Evolutionary conservation across 257 asterid species (phyloP).

Genomic region (Petunia axillaris): DNA sequence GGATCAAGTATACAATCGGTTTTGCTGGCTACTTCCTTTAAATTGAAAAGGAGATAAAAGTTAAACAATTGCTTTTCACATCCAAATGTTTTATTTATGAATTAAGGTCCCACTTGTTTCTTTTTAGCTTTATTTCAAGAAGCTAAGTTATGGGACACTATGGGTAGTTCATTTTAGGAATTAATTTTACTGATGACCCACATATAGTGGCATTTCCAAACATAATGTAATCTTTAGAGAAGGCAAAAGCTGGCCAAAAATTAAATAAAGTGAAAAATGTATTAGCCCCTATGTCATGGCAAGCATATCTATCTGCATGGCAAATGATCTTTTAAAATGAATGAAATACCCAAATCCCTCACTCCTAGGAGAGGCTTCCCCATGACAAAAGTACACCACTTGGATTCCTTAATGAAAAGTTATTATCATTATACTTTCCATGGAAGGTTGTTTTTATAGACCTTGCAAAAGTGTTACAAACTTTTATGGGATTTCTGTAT

Average conservation of each 20-base stretch:
- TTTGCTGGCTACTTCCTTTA: background rate
- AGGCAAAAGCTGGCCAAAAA: slow-evolving; percentile 46
- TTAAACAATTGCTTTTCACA: slow-evolving; percentile 14
- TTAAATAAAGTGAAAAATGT: slow-evolving; percentile 18
- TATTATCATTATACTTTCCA: slow-evolving; percentile 65
- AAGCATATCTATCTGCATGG: slow-evolving; percentile 19
- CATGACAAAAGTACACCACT: slow-evolving; percentile 59
- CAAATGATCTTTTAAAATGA: slow-evolving; percentile 2
- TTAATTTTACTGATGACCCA: background rate
- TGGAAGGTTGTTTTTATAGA: slow-evolving; percentile 41
- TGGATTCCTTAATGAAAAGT: slow-evolving; percentile 60
- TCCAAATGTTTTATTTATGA: slow-evolving; percentile 21
- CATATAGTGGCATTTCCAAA: slow-evolving; percentile 30
- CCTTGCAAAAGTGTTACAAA: slow-evolving; percentile 42
- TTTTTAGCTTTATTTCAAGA: slow-evolving; percentile 16
- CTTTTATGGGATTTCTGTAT: slow-evolving; percentile 42
- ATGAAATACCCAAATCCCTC: slow-evolving; percentile 50
- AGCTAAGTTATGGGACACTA: slow-evolving; percentile 13
- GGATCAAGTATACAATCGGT: background rate
- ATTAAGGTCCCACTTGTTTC: slow-evolving; percentile 27
- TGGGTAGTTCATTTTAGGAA: slow-evolving; percentile 5
- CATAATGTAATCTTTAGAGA: slow-evolving; percentile 36
- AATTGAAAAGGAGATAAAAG: slow-evolving; percentile 8
- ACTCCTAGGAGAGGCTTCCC: slow-evolving; percentile 71
- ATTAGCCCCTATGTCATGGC: slow-evolving; percentile 19